Conservation (phyloP, 1,284 basidiomycete genomes). For the Tausonia pullulans region DNA sequence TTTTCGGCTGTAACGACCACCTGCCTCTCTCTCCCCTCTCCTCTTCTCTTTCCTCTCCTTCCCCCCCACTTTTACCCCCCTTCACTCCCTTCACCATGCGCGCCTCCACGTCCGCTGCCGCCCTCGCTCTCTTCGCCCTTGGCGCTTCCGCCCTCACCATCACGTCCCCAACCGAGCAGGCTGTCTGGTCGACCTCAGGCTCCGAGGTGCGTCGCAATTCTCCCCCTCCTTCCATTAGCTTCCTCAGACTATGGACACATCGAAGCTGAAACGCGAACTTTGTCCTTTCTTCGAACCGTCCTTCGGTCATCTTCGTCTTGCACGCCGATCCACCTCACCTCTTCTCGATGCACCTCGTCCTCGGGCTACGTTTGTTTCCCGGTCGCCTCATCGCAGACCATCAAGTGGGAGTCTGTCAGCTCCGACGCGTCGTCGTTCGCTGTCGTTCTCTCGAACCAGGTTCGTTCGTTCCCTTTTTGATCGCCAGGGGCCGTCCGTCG, state of each 20-base stretch:
- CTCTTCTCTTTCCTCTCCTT: neutral
- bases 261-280: too few relatives aligned
- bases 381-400: slow-evolving; percentile 36
- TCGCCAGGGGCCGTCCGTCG: slow-evolving; percentile 1
- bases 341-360: neutral
- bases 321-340: neutral
- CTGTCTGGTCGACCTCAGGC: slow-evolving; percentile 41
- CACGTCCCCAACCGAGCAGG: slow-evolving; percentile 40
- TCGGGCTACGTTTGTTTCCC: neutral
- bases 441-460: slow-evolving; percentile 53
- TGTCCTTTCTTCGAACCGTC: neutral
- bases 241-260: too few relatives aligned
- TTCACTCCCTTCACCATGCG: slow-evolving; percentile 36
- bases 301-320: neutral
- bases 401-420: slow-evolving; percentile 51
- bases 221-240: too few relatives aligned
- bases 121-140: slow-evolving; percentile 44
- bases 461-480: slow-evolving; percentile 25
- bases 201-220: slow-evolving; percentile 7
- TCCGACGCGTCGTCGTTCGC: slow-evolving; percentile 59
- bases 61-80: neutral
- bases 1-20: neutral
- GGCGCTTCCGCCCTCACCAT: slow-evolving; percentile 49
- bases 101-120: slow-evolving; percentile 34
- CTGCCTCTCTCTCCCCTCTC: neutral